Evolutionary conservation across 768 basidiomycete species (phyloP).

Genomic region (Leccinum uliginosum): DNA sequence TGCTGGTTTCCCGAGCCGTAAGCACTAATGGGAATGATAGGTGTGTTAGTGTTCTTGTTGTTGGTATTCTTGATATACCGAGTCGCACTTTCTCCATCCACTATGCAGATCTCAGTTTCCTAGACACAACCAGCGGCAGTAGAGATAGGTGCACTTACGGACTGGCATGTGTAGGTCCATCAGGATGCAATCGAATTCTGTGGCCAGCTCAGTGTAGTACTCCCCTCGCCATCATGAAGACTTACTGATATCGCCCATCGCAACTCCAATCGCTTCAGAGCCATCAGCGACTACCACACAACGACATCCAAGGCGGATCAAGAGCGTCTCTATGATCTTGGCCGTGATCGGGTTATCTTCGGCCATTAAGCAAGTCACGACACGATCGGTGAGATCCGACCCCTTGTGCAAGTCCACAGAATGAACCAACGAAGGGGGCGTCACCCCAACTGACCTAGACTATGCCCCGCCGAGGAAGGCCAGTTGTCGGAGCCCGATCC

Average conservation of each 20-base stretch:
- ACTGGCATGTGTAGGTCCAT: conserved; percentile 97
- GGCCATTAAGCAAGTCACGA: conserved; percentile 90
- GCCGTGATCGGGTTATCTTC: conserved; percentile 98
- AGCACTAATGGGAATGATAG: conserved; percentile 88
- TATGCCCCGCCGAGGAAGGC: conserved; percentile 53
- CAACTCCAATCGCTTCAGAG: conserved; percentile 93
- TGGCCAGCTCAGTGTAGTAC: conserved; percentile 1
- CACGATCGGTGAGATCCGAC: conserved; percentile 76
- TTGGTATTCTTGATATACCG: conserved; percentile 96
- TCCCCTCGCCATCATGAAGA: conserved; percentile 11
- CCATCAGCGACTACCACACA: conserved; percentile 97
- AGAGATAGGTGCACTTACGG: conserved; percentile 44
- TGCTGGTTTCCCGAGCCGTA: conserved; percentile 72
- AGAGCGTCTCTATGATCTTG: conserved; percentile 93
- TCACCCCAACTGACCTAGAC: conserved; percentile 50
- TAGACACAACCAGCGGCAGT: neutral
- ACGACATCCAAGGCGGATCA: conserved; percentile 91
- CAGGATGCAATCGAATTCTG: conserved; percentile 94
- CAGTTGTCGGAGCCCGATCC: conserved; percentile 75
- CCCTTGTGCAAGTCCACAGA: conserved; percentile 76
- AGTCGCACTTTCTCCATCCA: conserved; percentile 95
- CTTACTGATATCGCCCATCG: conserved; percentile 96
- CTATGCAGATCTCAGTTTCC: conserved; percentile 33
- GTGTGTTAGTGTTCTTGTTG: conserved; percentile 90
- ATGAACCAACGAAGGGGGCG: conserved; percentile 78